Conservation (phyloP, 257 asterid species). For the Primulina eburnea region DNA sequence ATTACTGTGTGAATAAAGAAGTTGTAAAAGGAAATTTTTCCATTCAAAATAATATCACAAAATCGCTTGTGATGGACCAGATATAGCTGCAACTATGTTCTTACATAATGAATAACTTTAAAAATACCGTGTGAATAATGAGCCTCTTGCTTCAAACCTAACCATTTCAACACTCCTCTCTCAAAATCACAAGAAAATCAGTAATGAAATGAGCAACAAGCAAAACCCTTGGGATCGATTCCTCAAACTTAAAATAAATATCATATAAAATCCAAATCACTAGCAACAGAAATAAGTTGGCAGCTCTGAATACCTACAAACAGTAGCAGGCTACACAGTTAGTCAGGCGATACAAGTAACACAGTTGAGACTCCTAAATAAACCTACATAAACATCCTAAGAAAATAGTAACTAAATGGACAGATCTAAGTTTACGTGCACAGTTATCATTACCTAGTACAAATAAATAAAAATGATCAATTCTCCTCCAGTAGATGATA, state of each 20-base stretch:
- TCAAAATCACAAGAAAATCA: too few species aligned
- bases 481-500: constrained; percentile 4
- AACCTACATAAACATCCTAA: constrained; percentile 18
- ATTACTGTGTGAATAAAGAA: not conserved
- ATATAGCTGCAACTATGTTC: not conserved
- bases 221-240: not conserved
- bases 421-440: constrained; percentile 20
- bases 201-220: not conserved
- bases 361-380: constrained; percentile 3
- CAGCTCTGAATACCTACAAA: not conserved
- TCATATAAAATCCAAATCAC: not conserved
- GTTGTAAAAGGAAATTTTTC: not conserved
- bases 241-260: not conserved
- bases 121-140: not conserved
- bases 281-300: not conserved
- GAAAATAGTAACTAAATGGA: constrained; percentile 9
- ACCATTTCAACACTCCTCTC: not conserved
- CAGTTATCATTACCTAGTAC: constrained; percentile 11
- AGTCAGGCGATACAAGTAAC: constrained; percentile 6
- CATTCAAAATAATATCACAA: not conserved
- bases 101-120: not conserved
- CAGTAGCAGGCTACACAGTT: not conserved
- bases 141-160: not conserved
- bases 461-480: constrained; percentile 17
- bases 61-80: too few species aligned